phyloP scores from a whole-genome alignment of 192 early-diverging fungal genomes.

The Chytriomyces sp. region DNA sequence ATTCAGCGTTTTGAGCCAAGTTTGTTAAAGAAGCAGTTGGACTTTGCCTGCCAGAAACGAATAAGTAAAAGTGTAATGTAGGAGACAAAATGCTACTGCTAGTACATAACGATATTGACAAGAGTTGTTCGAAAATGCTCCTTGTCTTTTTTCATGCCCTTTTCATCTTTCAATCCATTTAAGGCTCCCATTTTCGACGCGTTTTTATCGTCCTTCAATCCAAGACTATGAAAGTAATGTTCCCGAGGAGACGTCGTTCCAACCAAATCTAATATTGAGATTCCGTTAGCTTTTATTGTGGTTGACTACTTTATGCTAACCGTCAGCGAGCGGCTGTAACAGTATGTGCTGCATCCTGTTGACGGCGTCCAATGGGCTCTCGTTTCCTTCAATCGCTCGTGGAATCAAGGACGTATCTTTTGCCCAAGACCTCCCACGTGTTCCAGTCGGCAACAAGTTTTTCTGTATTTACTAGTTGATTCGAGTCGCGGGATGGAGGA shows the following conservation, averaged over 20 bases:
- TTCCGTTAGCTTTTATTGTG: background rate
- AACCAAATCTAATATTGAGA: conserved; percentile 17
- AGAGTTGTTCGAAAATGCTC: conserved; percentile 60
- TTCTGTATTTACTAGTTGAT: conserved; percentile 25
- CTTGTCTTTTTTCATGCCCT: conserved; percentile 51
- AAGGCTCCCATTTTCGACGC: background rate
- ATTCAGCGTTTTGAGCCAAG: conserved; percentile 10
- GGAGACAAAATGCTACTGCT: background rate
- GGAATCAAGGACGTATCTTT: conserved; percentile 53
- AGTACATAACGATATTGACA: conserved; percentile 64
- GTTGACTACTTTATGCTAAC: background rate
- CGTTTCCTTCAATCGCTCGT: conserved; percentile 20
- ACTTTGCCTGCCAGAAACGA: conserved; percentile 40
- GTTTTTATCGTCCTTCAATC: conserved; percentile 20
- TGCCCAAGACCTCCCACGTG: conserved; percentile 51
- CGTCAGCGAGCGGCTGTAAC: conserved; percentile 31
- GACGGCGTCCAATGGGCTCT: conserved; percentile 43
- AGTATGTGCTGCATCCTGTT: conserved; percentile 43
- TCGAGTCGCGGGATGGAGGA: background rate
- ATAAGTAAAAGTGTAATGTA: background rate
- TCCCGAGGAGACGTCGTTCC: conserved; percentile 21
- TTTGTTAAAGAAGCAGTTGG: conserved; percentile 20
- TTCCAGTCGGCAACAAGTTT: conserved; percentile 52
- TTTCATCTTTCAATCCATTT: conserved; percentile 26
- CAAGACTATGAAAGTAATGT: conserved; percentile 25